phyloP scores from a whole-genome alignment of 129 eudicot genomes.

The Tagetes erecta region DNA sequence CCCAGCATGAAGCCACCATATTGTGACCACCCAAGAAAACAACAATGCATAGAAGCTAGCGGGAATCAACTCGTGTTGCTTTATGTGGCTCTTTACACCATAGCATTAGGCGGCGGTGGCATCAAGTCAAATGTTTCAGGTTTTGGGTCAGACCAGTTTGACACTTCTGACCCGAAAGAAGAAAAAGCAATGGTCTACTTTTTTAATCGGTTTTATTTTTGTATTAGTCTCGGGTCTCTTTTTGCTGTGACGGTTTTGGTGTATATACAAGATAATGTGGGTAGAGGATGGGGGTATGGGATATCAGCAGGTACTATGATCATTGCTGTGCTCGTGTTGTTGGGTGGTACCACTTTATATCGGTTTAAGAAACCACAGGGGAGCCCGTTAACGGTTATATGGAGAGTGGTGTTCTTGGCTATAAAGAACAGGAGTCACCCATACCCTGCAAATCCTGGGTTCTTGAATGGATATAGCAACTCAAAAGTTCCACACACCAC shows the following conservation, averaged over 20 bases:
- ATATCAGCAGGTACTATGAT: conserved; percentile 92
- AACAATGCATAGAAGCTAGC: conserved; percentile 65
- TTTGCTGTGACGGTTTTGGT: conserved; percentile 87
- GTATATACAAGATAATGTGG: conserved; percentile 90
- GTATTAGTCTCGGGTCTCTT: conserved; percentile 83
- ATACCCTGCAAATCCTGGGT: conserved; percentile 49
- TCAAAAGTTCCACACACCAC: conserved; percentile 61
- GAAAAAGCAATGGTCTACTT: conserved; percentile 83
- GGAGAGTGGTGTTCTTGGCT: conserved; percentile 79
- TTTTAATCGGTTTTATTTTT: conserved; percentile 84
- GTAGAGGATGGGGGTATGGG: conserved; percentile 90
- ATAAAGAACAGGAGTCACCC: conserved; percentile 60
- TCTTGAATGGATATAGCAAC: conserved; percentile 58
- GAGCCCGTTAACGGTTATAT: conserved; percentile 84
- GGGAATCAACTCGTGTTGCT: conserved; percentile 73
- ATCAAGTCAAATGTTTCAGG: conserved; percentile 97
- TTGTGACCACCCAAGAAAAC: conserved; percentile 49
- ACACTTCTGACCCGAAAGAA: conserved; percentile 66
- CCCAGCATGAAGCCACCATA: conserved; percentile 88
- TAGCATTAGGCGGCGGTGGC: conserved; percentile 95
- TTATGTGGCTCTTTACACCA: conserved; percentile 84
- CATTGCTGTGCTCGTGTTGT: conserved; percentile 59
- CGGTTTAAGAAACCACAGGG: conserved; percentile 80
- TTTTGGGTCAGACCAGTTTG: conserved; percentile 95
- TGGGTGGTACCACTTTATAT: conserved; percentile 63